These are phyloP conservation scores for Onygenales sp. DNA, from an alignment of 2,329 filamentous ascomycete genomes.

Conservation along the genomic window DNA sequence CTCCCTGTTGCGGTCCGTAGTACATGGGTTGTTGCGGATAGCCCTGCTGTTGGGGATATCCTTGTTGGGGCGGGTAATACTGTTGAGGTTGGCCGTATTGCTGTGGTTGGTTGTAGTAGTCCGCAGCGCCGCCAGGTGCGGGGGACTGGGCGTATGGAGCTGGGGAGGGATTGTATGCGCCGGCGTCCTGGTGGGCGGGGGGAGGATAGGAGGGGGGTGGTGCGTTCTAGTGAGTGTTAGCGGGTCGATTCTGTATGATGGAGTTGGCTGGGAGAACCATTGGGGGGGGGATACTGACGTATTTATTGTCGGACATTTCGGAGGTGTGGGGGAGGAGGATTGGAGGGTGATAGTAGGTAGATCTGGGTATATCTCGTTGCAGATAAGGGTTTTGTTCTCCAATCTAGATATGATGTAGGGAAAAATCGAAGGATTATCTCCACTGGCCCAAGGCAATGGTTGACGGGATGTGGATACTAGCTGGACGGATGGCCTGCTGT, in stretches of 20 bases:
- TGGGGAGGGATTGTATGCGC: constrained; percentile 13
- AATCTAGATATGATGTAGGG: too few species aligned
- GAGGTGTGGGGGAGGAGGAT: too few species aligned
- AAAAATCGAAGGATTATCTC: too few species aligned
- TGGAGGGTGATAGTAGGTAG: too few species aligned
- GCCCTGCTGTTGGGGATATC: constrained; percentile 19
- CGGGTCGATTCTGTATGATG: not conserved
- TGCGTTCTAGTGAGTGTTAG: constrained; percentile 15
- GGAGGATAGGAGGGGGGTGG: constrained; percentile 30
- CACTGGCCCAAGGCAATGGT: too few species aligned
- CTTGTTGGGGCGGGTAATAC: constrained; percentile 2
- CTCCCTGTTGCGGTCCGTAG: constrained; percentile 26
- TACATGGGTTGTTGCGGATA: constrained; percentile 23
- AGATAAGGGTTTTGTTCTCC: too few species aligned
- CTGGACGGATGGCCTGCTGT: too few species aligned
- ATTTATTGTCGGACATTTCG: constrained; percentile 6
- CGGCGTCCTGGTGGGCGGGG: constrained; percentile 23
- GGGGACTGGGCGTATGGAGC: constrained; percentile 13
- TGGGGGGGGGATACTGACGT: constrained; percentile 4
- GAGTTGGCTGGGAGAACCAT: not conserved
- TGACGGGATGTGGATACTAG: too few species aligned
- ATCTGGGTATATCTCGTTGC: too few species aligned
- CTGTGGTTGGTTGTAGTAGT: constrained; percentile 3
- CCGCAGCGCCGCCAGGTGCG: not conserved
- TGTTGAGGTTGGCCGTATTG: not conserved